Evolutionary conservation across 768 basidiomycete genomes (phyloP), one percentile per base, ranked within the genome.

Genomic region (Tephrocybe rancida): DNA sequence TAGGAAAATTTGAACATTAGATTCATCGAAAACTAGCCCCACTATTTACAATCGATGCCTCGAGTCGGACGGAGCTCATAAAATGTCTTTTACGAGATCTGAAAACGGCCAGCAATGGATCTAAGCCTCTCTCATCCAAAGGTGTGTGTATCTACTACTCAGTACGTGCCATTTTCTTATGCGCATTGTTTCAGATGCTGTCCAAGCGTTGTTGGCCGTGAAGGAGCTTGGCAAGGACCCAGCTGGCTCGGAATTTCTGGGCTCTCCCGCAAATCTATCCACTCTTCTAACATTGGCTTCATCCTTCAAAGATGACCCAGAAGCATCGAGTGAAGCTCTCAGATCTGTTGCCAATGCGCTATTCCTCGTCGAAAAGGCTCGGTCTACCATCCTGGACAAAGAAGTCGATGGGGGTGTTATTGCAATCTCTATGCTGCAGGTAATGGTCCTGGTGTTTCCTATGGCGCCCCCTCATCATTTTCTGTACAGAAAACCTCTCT

Each of bases 311-410:
- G 79, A 84, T 49, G 78, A 83, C 35, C 64, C 66, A 2, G 85
- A 86, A 13, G 86, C 85, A 2, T 74, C 81, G 3, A 81, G 78
- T 39, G 88, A 92, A 70, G 87, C 88, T 1, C 73, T 92, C 41
- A 78, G 88, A 50, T 90, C 82, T 48, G 76, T 92, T 22, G 92
- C 93, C 8, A 95, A 95, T 65, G 81, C 89, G 0, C 69, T 94
- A 3, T 78, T 93, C 18, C 79, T 92, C 52, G 73, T 87, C 46
- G 87, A 88, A 54, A 64, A 69, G 13, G 84, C 86, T 2, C 81
- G 91, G 45, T 63, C 67, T 18, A 81, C 80, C 0, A 83, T 88
- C 60, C 64, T 88, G 25, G 70, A 68, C 44, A 73, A 78, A 44
- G 79, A 81, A 2, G 86, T 91, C 7, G 80, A 78, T 30, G 90